These are phyloP conservation scores for Aphanomyces cochlioides DNA, from an alignment of 352 stramenopile species.

Conservation along the genomic window DNA sequence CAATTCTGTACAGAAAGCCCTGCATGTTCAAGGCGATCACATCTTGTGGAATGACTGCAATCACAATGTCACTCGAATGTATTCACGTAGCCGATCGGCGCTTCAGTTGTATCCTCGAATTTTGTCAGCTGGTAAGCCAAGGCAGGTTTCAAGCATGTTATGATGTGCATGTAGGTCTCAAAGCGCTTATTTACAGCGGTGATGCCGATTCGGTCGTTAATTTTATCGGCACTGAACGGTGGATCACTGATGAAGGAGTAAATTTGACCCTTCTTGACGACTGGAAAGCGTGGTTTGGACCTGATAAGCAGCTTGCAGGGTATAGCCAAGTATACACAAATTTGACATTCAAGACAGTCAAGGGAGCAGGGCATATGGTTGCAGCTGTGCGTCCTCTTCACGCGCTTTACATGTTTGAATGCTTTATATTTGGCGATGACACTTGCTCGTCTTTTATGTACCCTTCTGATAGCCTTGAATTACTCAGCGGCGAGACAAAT, in stretches of 20 bases:
- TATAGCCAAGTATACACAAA: constrained; percentile 84
- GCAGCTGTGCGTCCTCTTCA: constrained; percentile 31
- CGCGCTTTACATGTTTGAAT: constrained; percentile 31
- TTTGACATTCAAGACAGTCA: constrained; percentile 88
- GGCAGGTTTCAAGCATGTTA: neutral
- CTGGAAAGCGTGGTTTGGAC: constrained; percentile 70
- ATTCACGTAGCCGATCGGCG: constrained; percentile 53
- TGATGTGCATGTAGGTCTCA: constrained; percentile 36
- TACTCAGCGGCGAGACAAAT: constrained; percentile 9
- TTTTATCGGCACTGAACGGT: constrained; percentile 70
- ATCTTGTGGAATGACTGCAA: constrained; percentile 60
- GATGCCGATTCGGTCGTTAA: constrained; percentile 79
- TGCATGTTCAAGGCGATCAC: constrained; percentile 47
- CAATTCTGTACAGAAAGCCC: constrained; percentile 50
- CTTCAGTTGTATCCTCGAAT: constrained; percentile 70
- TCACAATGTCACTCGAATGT: constrained; percentile 52
- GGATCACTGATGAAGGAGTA: constrained; percentile 60
- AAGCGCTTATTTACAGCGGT: constrained; percentile 68
- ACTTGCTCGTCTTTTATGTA: constrained; percentile 51
- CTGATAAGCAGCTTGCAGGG: constrained; percentile 76
- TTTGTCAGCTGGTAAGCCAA: constrained; percentile 29
- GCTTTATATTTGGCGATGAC: constrained; percentile 31
- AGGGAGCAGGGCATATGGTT: constrained; percentile 90
- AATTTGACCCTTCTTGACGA: constrained; percentile 60
- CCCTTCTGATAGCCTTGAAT: constrained; percentile 45